Percentiles rank a stretch among this genome's conserved stretches.
Conservation (phyloP, 768 basidiomycete species). For the Lactarius sp. region DNA sequence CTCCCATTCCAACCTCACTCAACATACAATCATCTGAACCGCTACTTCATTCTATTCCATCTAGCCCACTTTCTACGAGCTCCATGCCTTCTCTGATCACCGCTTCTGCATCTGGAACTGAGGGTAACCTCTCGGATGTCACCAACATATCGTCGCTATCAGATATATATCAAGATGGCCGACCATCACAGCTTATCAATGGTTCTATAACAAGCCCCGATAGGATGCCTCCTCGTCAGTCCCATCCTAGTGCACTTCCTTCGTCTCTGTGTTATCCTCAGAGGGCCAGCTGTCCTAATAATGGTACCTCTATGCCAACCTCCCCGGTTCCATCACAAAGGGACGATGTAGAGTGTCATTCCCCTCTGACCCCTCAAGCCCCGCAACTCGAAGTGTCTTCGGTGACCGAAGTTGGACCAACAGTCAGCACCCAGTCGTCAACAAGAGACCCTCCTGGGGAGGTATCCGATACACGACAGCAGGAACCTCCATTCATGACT, state of each 20-base stretch:
- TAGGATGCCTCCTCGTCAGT: background rate
- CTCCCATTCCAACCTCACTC: background rate
- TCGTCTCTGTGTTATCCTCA: background rate
- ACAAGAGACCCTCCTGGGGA: background rate
- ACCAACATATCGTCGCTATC: background rate
- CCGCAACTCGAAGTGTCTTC: background rate
- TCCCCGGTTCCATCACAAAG: background rate
- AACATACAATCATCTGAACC: background rate
- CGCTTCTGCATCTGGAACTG: background rate
- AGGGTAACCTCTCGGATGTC: background rate
- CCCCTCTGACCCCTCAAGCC: background rate
- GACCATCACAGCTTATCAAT: background rate
- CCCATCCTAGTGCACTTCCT: background rate
- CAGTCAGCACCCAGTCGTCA: background rate
- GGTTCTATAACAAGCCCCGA: background rate
- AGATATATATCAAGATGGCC: constrained; percentile 1
- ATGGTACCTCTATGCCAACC: background rate
- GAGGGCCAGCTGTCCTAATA: background rate
- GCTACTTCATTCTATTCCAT: constrained; percentile 1
- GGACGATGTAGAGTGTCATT: background rate
- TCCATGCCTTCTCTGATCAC: background rate
- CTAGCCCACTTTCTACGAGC: background rate
- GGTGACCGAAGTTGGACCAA: background rate
- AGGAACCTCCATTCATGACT: constrained; percentile 33
- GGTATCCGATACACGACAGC: constrained; percentile 6